These are phyloP conservation scores for Rhodosporidiobolus sp. DNA, from an alignment of 768 basidiomycete species.

Conservation along the genomic window DNA sequence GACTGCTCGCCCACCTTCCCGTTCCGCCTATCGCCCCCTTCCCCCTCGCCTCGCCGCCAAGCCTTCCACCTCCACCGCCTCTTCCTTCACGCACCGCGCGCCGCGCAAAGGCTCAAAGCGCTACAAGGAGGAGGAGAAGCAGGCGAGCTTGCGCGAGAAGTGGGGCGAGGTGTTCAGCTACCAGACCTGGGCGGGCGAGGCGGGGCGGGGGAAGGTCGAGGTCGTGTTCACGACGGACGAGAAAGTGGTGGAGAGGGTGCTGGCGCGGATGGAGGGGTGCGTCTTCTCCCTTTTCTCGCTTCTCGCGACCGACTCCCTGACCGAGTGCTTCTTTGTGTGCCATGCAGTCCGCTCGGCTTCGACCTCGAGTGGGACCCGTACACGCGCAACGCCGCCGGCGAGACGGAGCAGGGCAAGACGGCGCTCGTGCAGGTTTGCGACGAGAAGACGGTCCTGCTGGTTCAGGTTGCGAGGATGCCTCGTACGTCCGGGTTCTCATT, in stretches of 20 bases:
- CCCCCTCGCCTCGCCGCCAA: neutral
- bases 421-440: conserved; percentile 33
- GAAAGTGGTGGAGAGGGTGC: conserved; percentile 1
- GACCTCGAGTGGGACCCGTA: conserved; percentile 37
- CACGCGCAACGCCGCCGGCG: neutral
- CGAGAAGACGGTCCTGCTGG: conserved; percentile 21
- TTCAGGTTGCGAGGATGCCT: conserved; percentile 28
- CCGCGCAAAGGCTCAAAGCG: neutral
- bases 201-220: neutral
- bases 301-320: neutral
- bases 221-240: conserved; percentile 21
- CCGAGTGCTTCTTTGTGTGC: neutral
- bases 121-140: neutral
- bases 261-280: conserved; percentile 11
- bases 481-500: neutral
- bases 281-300: neutral
- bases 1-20: neutral
- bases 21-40: neutral
- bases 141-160: conserved; percentile 6
- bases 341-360: conserved; percentile 24
- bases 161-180: conserved; percentile 9
- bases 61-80: neutral
- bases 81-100: neutral
- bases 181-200: neutral
- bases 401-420: conserved; percentile 8